Evolutionary conservation across 73 alveolate genomes (phyloP).

Genomic region (Effrenium voratum): DNA sequence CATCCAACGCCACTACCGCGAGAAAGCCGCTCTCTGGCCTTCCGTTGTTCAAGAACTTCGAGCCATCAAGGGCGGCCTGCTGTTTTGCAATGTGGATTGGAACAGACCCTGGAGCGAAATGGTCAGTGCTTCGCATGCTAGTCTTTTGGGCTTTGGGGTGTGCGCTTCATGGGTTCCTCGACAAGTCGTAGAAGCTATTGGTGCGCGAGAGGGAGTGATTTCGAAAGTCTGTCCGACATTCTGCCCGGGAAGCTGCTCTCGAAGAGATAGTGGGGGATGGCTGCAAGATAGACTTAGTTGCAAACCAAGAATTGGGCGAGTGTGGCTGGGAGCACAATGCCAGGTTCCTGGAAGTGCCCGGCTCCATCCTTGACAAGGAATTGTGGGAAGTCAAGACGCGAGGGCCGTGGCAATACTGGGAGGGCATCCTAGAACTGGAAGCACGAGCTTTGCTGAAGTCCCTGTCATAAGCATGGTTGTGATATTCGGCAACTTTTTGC

Average conservation of each 20-base stretch:
- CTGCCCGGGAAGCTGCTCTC: not conserved
- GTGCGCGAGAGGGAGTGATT: not conserved
- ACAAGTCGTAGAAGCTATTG: not conserved
- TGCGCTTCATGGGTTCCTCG: not conserved
- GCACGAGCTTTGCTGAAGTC: not conserved
- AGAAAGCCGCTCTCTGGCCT: not conserved
- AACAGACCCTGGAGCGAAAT: not conserved
- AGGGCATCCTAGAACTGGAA: not conserved
- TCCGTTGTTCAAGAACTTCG: not conserved
- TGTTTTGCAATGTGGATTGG: not conserved
- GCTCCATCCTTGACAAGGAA: not conserved
- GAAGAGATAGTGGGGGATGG: not conserved
- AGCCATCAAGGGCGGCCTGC: not conserved
- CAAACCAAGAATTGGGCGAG: not conserved
- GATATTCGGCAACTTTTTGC: not conserved
- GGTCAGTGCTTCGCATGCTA: not conserved
- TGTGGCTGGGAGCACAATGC: not conserved
- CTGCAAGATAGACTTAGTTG: not conserved
- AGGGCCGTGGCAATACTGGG: not conserved
- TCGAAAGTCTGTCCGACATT: not conserved
- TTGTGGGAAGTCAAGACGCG: not conserved
- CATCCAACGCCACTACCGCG: not conserved
- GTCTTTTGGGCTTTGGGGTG: not conserved
- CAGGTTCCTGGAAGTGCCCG: not conserved
- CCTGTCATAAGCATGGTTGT: not conserved